phyloP scores from a whole-genome alignment of 164 flowering plant species.

The Protea cynaroides region DNA sequence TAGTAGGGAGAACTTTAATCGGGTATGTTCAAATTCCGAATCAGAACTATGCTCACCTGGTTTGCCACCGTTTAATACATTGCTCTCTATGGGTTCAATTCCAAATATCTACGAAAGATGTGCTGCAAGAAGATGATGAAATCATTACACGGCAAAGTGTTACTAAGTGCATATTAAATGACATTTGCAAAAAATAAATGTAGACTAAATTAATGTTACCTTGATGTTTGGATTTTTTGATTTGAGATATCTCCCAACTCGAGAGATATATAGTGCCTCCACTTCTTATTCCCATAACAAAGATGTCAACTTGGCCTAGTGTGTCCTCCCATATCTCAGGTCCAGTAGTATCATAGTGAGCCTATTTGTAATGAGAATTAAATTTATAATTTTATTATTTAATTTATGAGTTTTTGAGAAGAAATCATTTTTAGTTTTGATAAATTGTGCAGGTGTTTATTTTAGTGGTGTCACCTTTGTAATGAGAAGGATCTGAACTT shows the following conservation, averaged over 20 bases:
- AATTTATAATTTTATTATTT: background rate
- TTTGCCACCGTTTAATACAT: constrained; percentile 84
- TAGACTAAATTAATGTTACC: constrained; percentile 31
- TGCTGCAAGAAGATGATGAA: background rate
- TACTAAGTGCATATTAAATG: background rate
- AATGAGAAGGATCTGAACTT: too few species aligned
- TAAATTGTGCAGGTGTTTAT: too few species aligned
- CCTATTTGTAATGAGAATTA: constrained; percentile 31
- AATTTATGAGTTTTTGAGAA: too few species aligned
- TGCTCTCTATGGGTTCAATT: constrained; percentile 92
- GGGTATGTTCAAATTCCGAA: too few species aligned
- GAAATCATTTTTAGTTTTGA: too few species aligned
- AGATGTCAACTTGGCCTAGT: constrained; percentile 80
- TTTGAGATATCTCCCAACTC: constrained; percentile 87
- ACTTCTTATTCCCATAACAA: constrained; percentile 96
- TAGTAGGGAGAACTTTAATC: too few species aligned
- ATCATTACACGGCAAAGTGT: background rate
- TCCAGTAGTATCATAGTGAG: constrained; percentile 93
- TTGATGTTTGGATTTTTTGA: constrained; percentile 85
- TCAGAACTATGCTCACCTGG: constrained; percentile 44
- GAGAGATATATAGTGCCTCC: constrained; percentile 95
- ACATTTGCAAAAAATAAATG: too few species aligned
- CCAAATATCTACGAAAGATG: constrained; percentile 60
- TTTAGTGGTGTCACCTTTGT: too few species aligned
- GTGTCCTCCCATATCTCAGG: constrained; percentile 99